Evolutionary conservation across 495 filamentous ascomycete species (phyloP).

Genomic region (Schizothecium vesticola): DNA sequence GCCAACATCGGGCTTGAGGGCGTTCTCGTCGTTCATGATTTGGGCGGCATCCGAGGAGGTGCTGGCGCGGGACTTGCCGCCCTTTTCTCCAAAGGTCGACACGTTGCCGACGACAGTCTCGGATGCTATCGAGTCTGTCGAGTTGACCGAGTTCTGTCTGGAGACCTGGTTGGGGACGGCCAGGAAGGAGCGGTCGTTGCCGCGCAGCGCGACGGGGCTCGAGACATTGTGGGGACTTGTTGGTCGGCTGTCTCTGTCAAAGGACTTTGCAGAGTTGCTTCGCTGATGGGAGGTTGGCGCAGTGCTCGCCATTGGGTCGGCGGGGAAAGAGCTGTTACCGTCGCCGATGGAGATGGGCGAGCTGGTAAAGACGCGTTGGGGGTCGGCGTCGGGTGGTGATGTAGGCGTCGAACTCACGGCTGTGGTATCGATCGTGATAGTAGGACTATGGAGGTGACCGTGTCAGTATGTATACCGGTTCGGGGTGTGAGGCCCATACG

Average conservation of each 20-base stretch:
- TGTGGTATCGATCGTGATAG: constrained; percentile 72
- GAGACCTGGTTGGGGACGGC: constrained; percentile 47
- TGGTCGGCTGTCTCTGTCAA: constrained; percentile 76
- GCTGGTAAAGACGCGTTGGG: constrained; percentile 18
- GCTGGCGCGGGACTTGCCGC: constrained; percentile 22
- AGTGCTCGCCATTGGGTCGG: constrained; percentile 38
- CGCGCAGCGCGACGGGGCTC: constrained; percentile 53
- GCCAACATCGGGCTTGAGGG: constrained; percentile 61
- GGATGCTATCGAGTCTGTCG: constrained; percentile 46
- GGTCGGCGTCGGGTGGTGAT: constrained; percentile 18
- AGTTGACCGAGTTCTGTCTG: constrained; percentile 50
- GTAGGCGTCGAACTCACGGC: constrained; percentile 46
- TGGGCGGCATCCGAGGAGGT: constrained; percentile 38
- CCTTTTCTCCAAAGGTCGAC: constrained; percentile 37
- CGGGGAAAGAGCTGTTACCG: constrained; percentile 41
- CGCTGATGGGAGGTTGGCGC: constrained; percentile 43
- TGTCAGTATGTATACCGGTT: constrained; percentile 12
- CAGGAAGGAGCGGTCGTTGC: constrained; percentile 43
- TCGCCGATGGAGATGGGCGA: constrained; percentile 43
- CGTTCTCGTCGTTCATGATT: constrained; percentile 47
- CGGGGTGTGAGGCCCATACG: constrained; percentile 3
- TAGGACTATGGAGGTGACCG: constrained; percentile 41
- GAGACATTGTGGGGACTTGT: constrained; percentile 87
- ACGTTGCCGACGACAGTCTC: constrained; percentile 36
- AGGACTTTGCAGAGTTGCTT: constrained; percentile 48